Base-by-base conservation (phyloP, 106 monocot genomes). In the Platanthera guangdongensis region DNA sequence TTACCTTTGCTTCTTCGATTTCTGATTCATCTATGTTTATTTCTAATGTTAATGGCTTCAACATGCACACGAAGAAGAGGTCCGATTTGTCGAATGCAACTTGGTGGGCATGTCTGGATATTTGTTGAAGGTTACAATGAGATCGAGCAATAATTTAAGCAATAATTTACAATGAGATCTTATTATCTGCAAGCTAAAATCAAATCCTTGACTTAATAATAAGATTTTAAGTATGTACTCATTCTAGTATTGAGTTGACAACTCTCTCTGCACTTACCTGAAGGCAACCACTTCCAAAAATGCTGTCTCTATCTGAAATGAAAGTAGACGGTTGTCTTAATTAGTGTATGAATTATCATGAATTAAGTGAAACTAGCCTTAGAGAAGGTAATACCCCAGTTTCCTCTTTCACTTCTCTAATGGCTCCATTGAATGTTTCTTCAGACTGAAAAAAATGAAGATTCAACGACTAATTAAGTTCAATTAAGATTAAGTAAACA, bases 211-310 rank as follows among this genome's bases (percentile, higher is more conserved):
- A 2, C 52, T 3, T n/a, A n/a, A n/a, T 52, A 52, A 52, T 52
- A 52, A 52, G 52, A 10, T 52, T 52, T 13, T 10, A 52, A 52
- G 52, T 52, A 52, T 13, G 13, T 3, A 52, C 13, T 8, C 9
- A 13, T 52, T 52, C 9, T 10, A 52, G 12, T 53, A 53, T 12
- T 53, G 52, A 9, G 9, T 13, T 13, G 8, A 9, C 14, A 3
- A 53, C 9, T n/a, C 13, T 53, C 52, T 53, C 4, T 53, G 7
- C 7, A 6, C 67, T 68, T 82, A 90, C 95, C 95, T 92, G 88
- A 95, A 95, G 70, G 92, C 95, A 77, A 90, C 86, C 57, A 92
- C 86, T 88, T 95, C 90, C 32, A 78, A 4, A 71, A 95, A 92
- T 77, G 79, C 50, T 51, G 92, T 85, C 12, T 95, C 88, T 80